Evolutionary conservation across 2,329 filamentous ascomycete genomes (phyloP).

Genomic region (Daldinia sp.): DNA sequence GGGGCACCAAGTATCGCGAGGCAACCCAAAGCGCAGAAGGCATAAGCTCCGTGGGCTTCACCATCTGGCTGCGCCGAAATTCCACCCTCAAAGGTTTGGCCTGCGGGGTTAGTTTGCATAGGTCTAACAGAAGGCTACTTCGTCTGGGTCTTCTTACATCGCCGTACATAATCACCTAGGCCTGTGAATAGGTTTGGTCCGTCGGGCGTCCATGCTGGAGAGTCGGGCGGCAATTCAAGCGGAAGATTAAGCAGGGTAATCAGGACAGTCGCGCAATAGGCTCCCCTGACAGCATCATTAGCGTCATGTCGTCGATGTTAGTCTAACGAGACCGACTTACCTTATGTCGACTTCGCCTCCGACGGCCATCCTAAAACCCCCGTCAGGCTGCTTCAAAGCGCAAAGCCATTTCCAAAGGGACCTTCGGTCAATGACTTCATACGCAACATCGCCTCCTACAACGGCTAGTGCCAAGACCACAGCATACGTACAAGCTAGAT

Average conservation of each 20-base stretch:
- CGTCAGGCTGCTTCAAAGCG: slow-evolving; percentile 82
- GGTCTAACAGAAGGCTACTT: slow-evolving; percentile 10
- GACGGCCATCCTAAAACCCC: slow-evolving; percentile 86
- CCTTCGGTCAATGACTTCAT: slow-evolving; percentile 79
- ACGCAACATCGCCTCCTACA: slow-evolving; percentile 77
- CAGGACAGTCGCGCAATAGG: slow-evolving; percentile 88
- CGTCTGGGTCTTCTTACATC: slow-evolving; percentile 66
- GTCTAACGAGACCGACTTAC: slow-evolving; percentile 55
- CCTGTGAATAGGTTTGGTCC: slow-evolving; percentile 73
- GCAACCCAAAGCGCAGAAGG: slow-evolving; percentile 91
- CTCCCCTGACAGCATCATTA: slow-evolving; percentile 66
- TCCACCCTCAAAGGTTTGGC: slow-evolving; percentile 94
- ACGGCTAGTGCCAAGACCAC: slow-evolving; percentile 79
- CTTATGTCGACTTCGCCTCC: slow-evolving; percentile 93
- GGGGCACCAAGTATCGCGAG: slow-evolving; percentile 86
- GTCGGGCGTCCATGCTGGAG: slow-evolving; percentile 71
- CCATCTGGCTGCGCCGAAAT: slow-evolving; percentile 85
- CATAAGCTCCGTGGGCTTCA: slow-evolving; percentile 96
- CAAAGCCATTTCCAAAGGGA: slow-evolving; percentile 93
- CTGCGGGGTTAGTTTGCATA: slow-evolving; percentile 53
- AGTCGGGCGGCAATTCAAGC: slow-evolving; percentile 76
- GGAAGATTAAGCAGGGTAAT: slow-evolving; percentile 86
- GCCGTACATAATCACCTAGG: slow-evolving; percentile 80
- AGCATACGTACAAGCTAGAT: slow-evolving; percentile 90
- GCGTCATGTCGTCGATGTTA: slow-evolving; percentile 22